Evolutionary conservation across 306 rosid genomes (phyloP).

Genomic region (Dryas alaskensis): DNA sequence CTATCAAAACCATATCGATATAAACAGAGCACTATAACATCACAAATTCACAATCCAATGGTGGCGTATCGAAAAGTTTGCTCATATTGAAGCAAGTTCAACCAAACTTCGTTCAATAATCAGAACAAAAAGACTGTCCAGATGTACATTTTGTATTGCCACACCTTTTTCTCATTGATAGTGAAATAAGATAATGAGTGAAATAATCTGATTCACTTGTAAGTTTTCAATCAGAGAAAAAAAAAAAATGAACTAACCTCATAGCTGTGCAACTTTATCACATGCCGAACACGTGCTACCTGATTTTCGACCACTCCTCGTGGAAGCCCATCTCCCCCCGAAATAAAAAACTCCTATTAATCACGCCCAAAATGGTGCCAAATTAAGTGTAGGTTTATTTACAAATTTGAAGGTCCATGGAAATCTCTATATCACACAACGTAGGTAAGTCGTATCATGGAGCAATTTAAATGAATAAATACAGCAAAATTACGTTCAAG

Average conservation of each 20-base stretch:
- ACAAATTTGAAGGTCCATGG: neutral
- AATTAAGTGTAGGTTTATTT: neutral
- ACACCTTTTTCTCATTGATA: neutral
- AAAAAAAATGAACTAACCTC: conserved; percentile 62
- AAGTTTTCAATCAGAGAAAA: conserved; percentile 18
- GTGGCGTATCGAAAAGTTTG: too few relatives aligned
- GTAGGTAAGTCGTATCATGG: neutral
- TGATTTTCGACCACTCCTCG: conserved; percentile 97
- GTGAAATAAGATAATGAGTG: neutral
- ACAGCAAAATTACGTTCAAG: neutral
- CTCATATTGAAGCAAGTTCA: too few relatives aligned
- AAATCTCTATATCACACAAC: neutral
- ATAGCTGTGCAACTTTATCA: conserved; percentile 69
- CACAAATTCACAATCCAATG: too few relatives aligned
- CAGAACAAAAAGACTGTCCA: neutral
- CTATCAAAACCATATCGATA: neutral
- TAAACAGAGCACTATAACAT: neutral
- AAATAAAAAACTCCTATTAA: conserved; percentile 84
- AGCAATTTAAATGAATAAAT: neutral
- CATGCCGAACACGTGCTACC: conserved; percentile 74
- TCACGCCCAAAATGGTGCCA: conserved; percentile 6
- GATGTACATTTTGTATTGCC: neutral
- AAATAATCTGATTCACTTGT: neutral
- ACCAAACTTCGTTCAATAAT: neutral
- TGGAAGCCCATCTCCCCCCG: conserved; percentile 99